These are phyloP conservation scores for Diutina pseudorugosa DNA, from an alignment of 1,139 yeast genomes.

Conservation along the genomic window DNA sequence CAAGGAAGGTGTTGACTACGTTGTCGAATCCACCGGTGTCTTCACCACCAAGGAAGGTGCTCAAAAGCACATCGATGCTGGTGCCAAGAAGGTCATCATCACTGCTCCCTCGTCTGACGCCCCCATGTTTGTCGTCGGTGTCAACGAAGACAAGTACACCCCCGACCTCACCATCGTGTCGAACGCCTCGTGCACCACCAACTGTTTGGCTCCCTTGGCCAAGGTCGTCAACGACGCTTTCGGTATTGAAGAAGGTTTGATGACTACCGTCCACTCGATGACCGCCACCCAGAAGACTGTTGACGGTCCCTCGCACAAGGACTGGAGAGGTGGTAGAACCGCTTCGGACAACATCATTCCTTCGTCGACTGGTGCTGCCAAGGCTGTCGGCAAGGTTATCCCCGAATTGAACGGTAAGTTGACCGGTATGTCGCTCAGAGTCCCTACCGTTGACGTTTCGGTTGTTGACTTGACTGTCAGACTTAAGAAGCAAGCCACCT, in stretches of 20 bases:
- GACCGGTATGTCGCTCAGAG: slow-evolving; percentile 74
- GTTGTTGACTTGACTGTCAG: slow-evolving; percentile 65
- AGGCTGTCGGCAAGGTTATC: slow-evolving; percentile 85
- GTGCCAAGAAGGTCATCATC: slow-evolving; percentile 83
- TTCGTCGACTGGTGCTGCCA: slow-evolving; percentile 88
- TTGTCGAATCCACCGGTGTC: slow-evolving; percentile 83
- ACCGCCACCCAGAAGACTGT: slow-evolving; percentile 88
- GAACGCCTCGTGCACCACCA: slow-evolving; percentile 85
- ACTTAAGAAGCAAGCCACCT: slow-evolving; percentile 56
- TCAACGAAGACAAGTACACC: slow-evolving; percentile 63
- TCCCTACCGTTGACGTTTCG: slow-evolving; percentile 79
- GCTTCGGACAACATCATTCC: slow-evolving; percentile 87
- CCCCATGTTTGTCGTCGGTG: slow-evolving; percentile 84
- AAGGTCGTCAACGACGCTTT: slow-evolving; percentile 69
- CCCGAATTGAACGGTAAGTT: slow-evolving; percentile 82
- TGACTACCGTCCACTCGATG: slow-evolving; percentile 87
- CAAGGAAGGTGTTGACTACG: slow-evolving; percentile 60
- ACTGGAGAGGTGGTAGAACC: slow-evolving; percentile 93
- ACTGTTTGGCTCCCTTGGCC: slow-evolving; percentile 84
- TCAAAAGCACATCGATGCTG: slow-evolving; percentile 68
- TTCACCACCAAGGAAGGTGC: slow-evolving; percentile 74
- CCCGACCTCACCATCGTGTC: slow-evolving; percentile 56
- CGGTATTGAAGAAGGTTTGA: slow-evolving; percentile 78
- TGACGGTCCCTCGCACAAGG: slow-evolving; percentile 88
- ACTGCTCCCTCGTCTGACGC: slow-evolving; percentile 85